These are phyloP conservation scores for Fagus sylvatica DNA, from an alignment of 306 rosid species.

Conservation along the genomic window DNA sequence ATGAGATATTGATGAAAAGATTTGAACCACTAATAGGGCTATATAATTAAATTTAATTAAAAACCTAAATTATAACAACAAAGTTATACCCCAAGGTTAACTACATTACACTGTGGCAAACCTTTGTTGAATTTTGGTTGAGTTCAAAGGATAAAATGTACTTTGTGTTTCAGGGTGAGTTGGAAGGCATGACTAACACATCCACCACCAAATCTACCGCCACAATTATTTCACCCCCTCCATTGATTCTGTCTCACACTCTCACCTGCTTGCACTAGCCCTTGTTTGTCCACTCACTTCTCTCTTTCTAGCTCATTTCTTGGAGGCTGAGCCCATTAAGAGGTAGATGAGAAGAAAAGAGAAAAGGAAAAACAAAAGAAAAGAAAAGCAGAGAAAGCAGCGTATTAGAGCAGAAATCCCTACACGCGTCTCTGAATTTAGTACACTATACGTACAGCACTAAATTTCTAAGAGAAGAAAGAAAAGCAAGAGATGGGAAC, in stretches of 20 bases:
- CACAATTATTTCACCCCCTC: neutral
- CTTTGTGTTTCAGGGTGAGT: constrained; percentile 1
- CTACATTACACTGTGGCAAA: too few relatives aligned
- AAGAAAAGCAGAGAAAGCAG: constrained; percentile 31
- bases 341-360: neutral
- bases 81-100: too few relatives aligned
- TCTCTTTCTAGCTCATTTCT: constrained; percentile 33
- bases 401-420: constrained; percentile 9
- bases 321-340: constrained; percentile 30
- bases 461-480: constrained; percentile 22
- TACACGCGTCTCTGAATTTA: constrained; percentile 21
- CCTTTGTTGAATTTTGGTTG: neutral
- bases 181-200: constrained; percentile 27
- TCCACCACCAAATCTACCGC: constrained; percentile 12
- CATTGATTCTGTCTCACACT: constrained; percentile 20
- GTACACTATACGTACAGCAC: constrained; percentile 18
- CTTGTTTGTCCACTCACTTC: constrained; percentile 12
- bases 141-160: constrained; percentile 8
- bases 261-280: constrained; percentile 39
- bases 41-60: too few relatives aligned
- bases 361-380: neutral
- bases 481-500: too few relatives aligned
- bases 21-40: too few relatives aligned
- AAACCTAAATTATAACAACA: too few relatives aligned
- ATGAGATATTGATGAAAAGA: too few relatives aligned